Conservation (phyloP, 768 basidiomycete genomes). For the Psilocybe cyanescens region DNA sequence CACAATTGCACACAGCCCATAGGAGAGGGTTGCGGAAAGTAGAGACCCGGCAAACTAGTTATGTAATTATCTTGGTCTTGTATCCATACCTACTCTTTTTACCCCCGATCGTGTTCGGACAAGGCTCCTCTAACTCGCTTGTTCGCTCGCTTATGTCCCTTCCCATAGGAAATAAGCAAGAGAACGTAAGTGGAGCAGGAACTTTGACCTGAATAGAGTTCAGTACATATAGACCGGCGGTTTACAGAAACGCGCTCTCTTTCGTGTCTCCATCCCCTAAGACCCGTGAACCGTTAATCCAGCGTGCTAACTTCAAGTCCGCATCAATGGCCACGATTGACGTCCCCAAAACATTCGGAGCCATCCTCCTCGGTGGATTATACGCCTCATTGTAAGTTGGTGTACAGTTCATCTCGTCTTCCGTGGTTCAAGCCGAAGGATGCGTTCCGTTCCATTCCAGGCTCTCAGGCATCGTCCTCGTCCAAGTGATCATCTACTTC, state of each 20-base stretch:
- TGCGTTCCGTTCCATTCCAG: slow-evolving; percentile 7
- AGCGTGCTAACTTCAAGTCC: too few species aligned
- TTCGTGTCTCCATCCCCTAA: too few species aligned
- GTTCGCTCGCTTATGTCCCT: not conserved
- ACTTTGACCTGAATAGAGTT: not conserved
- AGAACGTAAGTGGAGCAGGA: not conserved
- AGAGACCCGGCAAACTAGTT: too few species aligned
- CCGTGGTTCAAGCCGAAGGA: not conserved
- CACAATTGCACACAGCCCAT: too few species aligned
- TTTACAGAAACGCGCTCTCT: too few species aligned
- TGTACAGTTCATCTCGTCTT: not conserved
- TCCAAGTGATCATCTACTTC: slow-evolving; percentile 38
- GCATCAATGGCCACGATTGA: slow-evolving; percentile 17
- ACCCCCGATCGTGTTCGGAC: not conserved
- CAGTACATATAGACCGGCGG: not conserved
- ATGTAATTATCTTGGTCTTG: too few species aligned
- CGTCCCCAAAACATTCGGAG: slow-evolving; percentile 36
- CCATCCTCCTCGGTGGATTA: slow-evolving; percentile 41
- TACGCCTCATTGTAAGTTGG: slow-evolving; percentile 37
- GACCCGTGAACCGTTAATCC: too few species aligned
- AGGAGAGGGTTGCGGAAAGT: too few species aligned
- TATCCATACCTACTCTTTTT: too few species aligned
- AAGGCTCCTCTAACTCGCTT: not conserved
- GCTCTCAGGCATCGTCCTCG: slow-evolving; percentile 36
- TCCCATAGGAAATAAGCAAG: too few species aligned